Percentiles rank a stretch among this genome's conserved stretches.
Conservation (phyloP, 371 early-diverging fungal species). For the Dinochytrium kinnereticum region DNA sequence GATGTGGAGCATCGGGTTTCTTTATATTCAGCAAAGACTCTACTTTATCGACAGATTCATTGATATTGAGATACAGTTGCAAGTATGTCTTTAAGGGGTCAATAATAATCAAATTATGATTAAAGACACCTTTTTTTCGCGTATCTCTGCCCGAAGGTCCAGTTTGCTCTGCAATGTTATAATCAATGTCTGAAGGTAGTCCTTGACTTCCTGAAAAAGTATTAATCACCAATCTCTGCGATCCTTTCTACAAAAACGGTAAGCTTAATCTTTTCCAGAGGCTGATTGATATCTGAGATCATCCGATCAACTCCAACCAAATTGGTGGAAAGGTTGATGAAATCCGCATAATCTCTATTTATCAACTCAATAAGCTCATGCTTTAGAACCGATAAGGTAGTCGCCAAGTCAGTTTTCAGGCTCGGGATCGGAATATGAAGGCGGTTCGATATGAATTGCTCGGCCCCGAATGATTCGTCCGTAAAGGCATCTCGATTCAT, state of each 20-base stretch:
- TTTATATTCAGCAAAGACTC: slow-evolving; percentile 70
- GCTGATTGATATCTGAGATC: slow-evolving; percentile 65
- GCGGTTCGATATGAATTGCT: slow-evolving; percentile 67
- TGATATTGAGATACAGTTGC: slow-evolving; percentile 72
- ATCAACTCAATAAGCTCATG: slow-evolving; percentile 80
- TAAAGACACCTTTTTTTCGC: slow-evolving; percentile 69
- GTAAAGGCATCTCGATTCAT: slow-evolving; percentile 18
- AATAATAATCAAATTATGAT: not conserved
- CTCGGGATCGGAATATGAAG: slow-evolving; percentile 71
- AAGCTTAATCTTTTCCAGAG: slow-evolving; percentile 62
- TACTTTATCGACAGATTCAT: slow-evolving; percentile 76
- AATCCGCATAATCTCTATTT: slow-evolving; percentile 81
- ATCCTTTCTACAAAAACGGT: slow-evolving; percentile 63
- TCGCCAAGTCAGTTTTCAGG: slow-evolving; percentile 68
- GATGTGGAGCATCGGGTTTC: not conserved
- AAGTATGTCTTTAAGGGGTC: slow-evolving; percentile 57
- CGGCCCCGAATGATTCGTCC: slow-evolving; percentile 41
- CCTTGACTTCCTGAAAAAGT: slow-evolving; percentile 24
- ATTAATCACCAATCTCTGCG: not conserved
- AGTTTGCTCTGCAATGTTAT: slow-evolving; percentile 66
- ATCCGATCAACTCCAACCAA: slow-evolving; percentile 78
- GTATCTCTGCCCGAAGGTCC: slow-evolving; percentile 63
- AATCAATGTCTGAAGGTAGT: slow-evolving; percentile 61
- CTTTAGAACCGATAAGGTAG: slow-evolving; percentile 61
- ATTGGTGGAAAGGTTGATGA: slow-evolving; percentile 78